Percentiles rank a stretch among this genome's conserved stretches.
These are phyloP conservation scores for Phialocephala sp. DNA, from an alignment of 2,329 filamentous ascomycete species.

Conservation along the genomic window DNA sequence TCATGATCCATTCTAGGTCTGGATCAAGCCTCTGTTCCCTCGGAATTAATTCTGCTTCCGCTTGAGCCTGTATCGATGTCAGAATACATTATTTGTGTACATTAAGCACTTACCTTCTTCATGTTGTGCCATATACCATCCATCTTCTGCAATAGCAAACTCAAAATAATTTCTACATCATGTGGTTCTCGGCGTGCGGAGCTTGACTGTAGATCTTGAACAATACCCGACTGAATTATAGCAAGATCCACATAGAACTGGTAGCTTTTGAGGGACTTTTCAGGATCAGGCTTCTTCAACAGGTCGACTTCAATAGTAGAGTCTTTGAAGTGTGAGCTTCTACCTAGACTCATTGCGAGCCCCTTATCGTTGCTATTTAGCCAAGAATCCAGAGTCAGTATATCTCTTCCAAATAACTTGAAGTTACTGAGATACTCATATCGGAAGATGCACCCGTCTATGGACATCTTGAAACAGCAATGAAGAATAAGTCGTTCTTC, in stretches of 20 bases:
- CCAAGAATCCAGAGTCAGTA: background rate
- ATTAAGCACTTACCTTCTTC: background rate
- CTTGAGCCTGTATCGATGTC: background rate
- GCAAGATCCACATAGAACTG: background rate
- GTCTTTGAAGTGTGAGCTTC: background rate
- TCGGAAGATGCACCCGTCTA: background rate
- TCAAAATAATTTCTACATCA: background rate
- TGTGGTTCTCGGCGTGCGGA: background rate
- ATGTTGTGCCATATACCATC: background rate
- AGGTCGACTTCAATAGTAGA: slow-evolving; percentile 1
- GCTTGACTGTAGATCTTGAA: background rate
- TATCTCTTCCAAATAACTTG: background rate
- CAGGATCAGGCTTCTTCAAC: background rate
- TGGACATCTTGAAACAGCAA: background rate
- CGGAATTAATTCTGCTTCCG: background rate
- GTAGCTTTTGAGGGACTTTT: background rate
- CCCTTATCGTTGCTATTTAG: background rate
- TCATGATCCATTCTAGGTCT: background rate
- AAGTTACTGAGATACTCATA: background rate
- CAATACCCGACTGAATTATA: background rate
- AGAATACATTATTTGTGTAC: background rate
- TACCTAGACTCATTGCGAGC: background rate
- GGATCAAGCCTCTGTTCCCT: background rate
- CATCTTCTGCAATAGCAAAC: background rate
- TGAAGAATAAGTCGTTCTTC: too few species aligned